A percentile compares a stretch with the other conserved stretches of the same genome.
Conservation (phyloP, 1,284 basidiomycete genomes). For the Inonotus obliquus region DNA sequence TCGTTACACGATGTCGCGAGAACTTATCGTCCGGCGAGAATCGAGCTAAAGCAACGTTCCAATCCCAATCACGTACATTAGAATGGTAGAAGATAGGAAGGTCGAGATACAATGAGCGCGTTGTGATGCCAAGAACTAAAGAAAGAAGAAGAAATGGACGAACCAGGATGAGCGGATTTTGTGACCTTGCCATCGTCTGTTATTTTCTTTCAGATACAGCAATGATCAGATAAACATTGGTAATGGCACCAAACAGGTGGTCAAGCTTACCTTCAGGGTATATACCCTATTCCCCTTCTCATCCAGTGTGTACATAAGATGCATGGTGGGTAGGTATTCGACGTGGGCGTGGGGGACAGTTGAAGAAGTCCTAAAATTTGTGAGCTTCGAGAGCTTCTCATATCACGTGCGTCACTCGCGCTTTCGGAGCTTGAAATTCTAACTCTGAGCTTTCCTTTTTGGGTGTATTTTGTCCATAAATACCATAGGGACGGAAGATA, state of each 20-base stretch:
- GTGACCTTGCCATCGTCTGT: conserved; percentile 78
- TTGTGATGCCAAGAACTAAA: not conserved
- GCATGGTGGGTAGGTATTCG: conserved; percentile 60
- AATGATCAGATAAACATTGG: not conserved
- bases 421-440: too few species aligned
- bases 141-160: conserved; percentile 21
- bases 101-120: not conserved
- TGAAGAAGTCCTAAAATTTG: too few species aligned
- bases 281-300: conserved; percentile 78
- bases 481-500: too few species aligned
- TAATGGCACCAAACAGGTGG: not conserved
- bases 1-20: conserved; percentile 90
- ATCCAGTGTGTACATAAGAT: conserved; percentile 91
- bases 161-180: conserved; percentile 93
- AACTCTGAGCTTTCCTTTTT: too few species aligned
- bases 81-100: too few species aligned
- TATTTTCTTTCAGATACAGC: conserved; percentile 59
- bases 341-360: not conserved
- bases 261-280: conserved; percentile 73
- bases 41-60: conserved; percentile 54
- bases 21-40: conserved; percentile 99
- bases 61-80: not conserved
- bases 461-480: too few species aligned
- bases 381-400: too few species aligned
- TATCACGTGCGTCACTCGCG: too few species aligned